phyloP scores from a whole-genome alignment of 2,329 filamentous ascomycete genomes.

The Coniochaeta sp. region DNA sequence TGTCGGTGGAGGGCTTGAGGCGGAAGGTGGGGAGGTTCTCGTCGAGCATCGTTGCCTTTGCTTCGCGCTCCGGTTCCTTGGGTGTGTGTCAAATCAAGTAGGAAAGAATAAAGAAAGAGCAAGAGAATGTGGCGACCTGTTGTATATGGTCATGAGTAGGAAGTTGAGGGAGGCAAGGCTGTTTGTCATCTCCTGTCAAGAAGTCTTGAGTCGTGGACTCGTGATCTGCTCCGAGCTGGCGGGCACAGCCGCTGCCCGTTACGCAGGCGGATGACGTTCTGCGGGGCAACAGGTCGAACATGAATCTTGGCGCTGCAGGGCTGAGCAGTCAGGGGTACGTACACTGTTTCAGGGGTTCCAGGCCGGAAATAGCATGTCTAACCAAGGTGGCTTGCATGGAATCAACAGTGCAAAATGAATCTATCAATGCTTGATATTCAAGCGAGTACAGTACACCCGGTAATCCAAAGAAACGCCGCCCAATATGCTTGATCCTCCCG shows the following conservation, averaged over 20 bases:
- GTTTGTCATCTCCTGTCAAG: background rate
- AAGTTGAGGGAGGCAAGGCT: background rate
- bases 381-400: too few species aligned
- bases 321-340: background rate
- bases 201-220: background rate
- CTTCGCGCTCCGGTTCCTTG: too few species aligned
- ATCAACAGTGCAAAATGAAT: too few species aligned
- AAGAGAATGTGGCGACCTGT: background rate
- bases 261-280: background rate
- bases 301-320: background rate
- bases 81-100: background rate
- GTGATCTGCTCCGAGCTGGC: background rate
- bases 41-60: conserved; percentile 77
- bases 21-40: conserved; percentile 79
- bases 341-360: background rate
- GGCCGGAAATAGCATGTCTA: too few species aligned
- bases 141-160: background rate
- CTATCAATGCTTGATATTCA: too few species aligned
- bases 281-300: background rate
- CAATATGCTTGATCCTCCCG: background rate
- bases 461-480: background rate
- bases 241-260: conserved; percentile 1
- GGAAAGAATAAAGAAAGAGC: background rate
- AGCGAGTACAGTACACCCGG: background rate
- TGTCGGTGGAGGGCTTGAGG: conserved; percentile 44